Conservation (phyloP, 2,329 filamentous ascomycete species). For the Verticillium nonalfalfae region DNA sequence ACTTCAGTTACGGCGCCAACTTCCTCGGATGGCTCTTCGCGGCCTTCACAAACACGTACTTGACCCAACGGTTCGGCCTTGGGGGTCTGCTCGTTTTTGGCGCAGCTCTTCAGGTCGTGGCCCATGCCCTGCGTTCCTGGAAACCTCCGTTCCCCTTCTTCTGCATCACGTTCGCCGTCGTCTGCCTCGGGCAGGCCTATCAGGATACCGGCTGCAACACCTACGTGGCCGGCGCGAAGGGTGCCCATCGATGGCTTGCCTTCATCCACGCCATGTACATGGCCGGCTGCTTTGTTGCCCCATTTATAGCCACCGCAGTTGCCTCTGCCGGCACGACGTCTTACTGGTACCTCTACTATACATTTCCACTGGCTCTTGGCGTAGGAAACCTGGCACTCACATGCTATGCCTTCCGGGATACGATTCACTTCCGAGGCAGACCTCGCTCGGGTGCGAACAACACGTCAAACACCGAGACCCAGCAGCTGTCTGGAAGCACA, state of each 20-base stretch:
- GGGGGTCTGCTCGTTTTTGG: constrained; percentile 52
- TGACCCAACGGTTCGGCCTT: constrained; percentile 44
- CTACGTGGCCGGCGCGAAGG: constrained; percentile 44
- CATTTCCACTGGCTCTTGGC: constrained; percentile 45
- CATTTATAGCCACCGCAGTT: constrained; percentile 47
- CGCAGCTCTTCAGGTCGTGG: constrained; percentile 45
- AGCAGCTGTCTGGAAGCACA: constrained; percentile 6
- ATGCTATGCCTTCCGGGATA: constrained; percentile 41
- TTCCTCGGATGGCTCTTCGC: constrained; percentile 56
- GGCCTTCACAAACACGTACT: constrained; percentile 48
- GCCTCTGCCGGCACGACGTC: constrained; percentile 28
- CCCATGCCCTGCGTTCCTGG: constrained; percentile 50
- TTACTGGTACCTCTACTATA: constrained; percentile 51
- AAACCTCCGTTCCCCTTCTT: constrained; percentile 51
- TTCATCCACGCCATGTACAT: constrained; percentile 60
- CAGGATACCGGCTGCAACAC: constrained; percentile 60
- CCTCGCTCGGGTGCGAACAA: background rate
- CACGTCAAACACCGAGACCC: background rate
- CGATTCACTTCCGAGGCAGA: constrained; percentile 19
- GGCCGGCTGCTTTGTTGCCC: constrained; percentile 48
- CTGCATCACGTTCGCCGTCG: constrained; percentile 50
- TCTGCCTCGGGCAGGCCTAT: constrained; percentile 53
- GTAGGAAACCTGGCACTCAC: constrained; percentile 42
- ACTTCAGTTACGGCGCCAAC: constrained; percentile 42
- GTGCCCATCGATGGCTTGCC: constrained; percentile 53